Evolutionary conservation across 164 flowering plant genomes (phyloP).

Genomic region (Macadamia integrifolia): DNA sequence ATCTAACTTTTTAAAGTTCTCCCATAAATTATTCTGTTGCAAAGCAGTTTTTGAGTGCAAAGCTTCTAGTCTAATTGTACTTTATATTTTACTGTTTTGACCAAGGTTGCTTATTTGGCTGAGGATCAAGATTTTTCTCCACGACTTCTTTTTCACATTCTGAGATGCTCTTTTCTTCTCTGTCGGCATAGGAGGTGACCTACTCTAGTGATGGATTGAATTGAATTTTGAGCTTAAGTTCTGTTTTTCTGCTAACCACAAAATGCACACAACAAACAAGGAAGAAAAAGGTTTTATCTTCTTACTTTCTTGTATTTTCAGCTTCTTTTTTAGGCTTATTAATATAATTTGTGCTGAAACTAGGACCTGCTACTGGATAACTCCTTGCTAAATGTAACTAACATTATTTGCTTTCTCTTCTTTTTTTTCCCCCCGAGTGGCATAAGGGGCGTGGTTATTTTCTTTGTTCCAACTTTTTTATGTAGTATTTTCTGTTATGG

Average conservation of each 20-base stretch:
- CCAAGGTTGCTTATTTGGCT: constrained; percentile 23
- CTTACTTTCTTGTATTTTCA: neutral
- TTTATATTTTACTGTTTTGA: neutral
- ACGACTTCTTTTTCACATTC: constrained; percentile 38
- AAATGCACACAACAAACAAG: too few species aligned
- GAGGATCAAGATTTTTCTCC: constrained; percentile 30
- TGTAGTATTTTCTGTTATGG: too few species aligned
- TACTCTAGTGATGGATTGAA: neutral
- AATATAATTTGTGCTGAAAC: neutral
- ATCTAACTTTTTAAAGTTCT: neutral
- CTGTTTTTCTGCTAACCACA: neutral
- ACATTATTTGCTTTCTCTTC: neutral
- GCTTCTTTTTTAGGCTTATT: too few species aligned
- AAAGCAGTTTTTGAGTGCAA: neutral
- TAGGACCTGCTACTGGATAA: neutral
- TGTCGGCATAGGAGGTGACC: constrained; percentile 28
- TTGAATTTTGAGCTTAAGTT: neutral
- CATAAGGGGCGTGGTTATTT: too few species aligned
- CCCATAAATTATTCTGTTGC: neutral
- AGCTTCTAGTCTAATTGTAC: neutral
- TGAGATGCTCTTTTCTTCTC: constrained; percentile 42
- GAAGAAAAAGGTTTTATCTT: too few species aligned
- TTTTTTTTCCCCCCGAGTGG: neutral
- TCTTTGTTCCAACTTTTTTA: too few species aligned
- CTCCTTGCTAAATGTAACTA: neutral